Evolutionary conservation across 192 early-diverging fungal species (phyloP), one percentile per base, ranked within the genome.

Genomic region (Backusella westeae): DNA sequence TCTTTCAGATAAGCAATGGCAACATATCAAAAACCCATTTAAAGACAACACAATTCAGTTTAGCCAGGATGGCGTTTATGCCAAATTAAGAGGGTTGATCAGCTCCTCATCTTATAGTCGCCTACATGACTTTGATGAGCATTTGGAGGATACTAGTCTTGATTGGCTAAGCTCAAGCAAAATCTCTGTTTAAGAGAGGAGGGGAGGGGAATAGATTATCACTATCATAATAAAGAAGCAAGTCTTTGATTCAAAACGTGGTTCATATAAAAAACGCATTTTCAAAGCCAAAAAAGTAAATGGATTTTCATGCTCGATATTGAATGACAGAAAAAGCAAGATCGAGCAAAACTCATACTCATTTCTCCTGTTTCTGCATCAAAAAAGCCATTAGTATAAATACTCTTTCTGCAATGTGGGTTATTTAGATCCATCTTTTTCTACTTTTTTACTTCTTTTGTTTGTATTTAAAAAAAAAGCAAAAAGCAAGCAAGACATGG

Each of bases 91-190:
- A 19, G 82, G 74, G 14, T n/a, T 83, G 3, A 74, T 90, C n/a
- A 76, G 67, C 21, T 70, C 80, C 0, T 77, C 80, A 38, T 63
- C 83, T 29, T 86, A 85, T 75, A 81, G 76, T 39, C 73, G 85
- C 38, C 5, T 94, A 36, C 79, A 83, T 38, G 93, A 94, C 75
- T 91, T 94, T 74, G 91, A 91, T 46, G 88, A 85, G 72, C 93
- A 94, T 78, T 69, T 94, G 41, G 91, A 94, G 77, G 81, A 94
- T 67, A 75, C 89, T 23, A 71, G 77, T 38, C 73, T 76, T 71
- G 91, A 92, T 80, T 94, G 93, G 93, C 76, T 94, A 67, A 72
- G 15, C 35, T 59, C 59, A 34, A 46, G 38, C 53, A 65, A 66
- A 53, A n/a, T 78, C 39, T 32, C 35, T 17, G 34, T 49, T 44